phyloP scores from a whole-genome alignment of 1,139 yeast genomes.

The Yamadazyma sp. region DNA sequence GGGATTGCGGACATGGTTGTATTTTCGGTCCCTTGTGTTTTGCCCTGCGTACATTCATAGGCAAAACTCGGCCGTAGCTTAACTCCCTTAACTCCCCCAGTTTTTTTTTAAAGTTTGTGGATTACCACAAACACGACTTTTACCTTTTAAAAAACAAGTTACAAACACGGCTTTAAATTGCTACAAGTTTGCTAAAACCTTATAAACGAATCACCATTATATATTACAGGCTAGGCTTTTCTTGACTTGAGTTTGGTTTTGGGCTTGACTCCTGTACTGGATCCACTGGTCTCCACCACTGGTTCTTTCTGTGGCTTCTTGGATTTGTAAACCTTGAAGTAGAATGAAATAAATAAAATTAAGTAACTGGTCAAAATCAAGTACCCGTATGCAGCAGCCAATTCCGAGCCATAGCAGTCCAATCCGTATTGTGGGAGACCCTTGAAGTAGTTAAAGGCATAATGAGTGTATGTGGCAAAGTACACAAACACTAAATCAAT shows the following conservation, averaged over 20 bases:
- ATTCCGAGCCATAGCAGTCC: constrained; percentile 87
- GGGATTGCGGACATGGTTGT: too few relatives aligned
- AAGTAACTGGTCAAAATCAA: constrained; percentile 86
- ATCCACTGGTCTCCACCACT: constrained; percentile 13
- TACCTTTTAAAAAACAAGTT: too few relatives aligned
- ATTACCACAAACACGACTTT: too few relatives aligned
- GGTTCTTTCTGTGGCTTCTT: constrained; percentile 7
- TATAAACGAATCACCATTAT: too few relatives aligned
- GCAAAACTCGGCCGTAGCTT: too few relatives aligned
- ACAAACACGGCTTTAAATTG: too few relatives aligned
- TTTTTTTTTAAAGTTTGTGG: too few relatives aligned
- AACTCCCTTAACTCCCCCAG: too few relatives aligned
- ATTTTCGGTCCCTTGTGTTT: too few relatives aligned
- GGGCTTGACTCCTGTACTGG: constrained; percentile 20
- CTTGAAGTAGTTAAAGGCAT: constrained; percentile 59
- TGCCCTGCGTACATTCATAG: too few relatives aligned
- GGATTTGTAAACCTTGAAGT: constrained; percentile 79
- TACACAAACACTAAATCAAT: constrained; percentile 88
- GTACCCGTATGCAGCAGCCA: constrained; percentile 91
- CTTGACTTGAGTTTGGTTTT: constrained; percentile 30
- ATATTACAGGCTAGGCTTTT: too few relatives aligned
- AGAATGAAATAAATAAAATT: constrained; percentile 88
- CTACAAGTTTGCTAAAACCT: too few relatives aligned
- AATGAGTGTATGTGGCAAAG: constrained; percentile 85
- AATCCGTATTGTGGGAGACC: constrained; percentile 72